Evolutionary conservation across 192 early-diverging fungal species (phyloP), one percentile per base, ranked within the genome.

Genomic region (Coemansia sp.): DNA sequence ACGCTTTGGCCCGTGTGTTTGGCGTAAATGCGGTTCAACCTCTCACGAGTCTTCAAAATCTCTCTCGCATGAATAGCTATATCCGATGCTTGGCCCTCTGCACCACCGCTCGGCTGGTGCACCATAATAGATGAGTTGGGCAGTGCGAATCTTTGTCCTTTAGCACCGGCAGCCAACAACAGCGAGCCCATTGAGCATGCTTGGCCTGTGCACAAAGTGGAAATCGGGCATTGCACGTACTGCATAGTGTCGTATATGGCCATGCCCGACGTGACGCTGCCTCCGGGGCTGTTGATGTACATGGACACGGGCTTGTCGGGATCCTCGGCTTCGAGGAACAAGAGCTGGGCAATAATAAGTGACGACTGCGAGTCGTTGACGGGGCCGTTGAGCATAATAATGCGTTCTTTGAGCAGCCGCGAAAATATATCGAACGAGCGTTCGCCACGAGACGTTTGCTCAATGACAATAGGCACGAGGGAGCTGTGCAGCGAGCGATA

Each of bases 101-200:
- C 94, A 8, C 95, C 95, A 21, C 97, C 97, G 32, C 89, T 93
- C 22, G 97, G 97, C 76, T 99, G 97, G 72, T 99, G 97, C 50
- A 99, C 90, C 97, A 97, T 99, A 22, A 99, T 89, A 2, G 89
- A 85, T 5, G 94, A 88, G 72, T 99, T 91, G 9, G 95, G 95
- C 15, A 99, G 75, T 21, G 93, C 83, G 48, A 87, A 91, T 29
- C 97, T 73, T 52, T 92, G 90, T 17, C 95, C 97, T 12, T 88
- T 87, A 35, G 93, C 88, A 10, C 97, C 95, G 14, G 95, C 94
- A 5, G 93, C 84, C 54, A 99, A 71, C 11, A 99, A 83, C 53
- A 99, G 82, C 49, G 95, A 97, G 7, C 92, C 97, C 97, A 99
- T 99, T 0, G 94, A 96, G 64, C 94, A 96, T 3, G 97, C 95